phyloP scores from a whole-genome alignment of 352 stramenopile genomes.

The Phytopythium cucurbitacearum region DNA sequence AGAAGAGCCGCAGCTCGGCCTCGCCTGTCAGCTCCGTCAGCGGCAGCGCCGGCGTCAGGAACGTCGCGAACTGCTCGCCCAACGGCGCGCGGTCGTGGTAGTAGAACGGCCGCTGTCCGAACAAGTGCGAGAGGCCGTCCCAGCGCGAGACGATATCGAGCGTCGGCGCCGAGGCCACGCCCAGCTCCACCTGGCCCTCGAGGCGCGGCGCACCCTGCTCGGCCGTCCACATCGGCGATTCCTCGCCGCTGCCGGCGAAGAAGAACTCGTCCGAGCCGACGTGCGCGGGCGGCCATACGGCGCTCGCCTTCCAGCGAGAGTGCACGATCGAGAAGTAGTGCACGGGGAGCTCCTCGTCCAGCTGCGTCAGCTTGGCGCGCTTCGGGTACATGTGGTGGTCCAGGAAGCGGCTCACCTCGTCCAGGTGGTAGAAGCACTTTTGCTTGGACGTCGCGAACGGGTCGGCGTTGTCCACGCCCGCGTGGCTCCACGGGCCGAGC shows the following conservation, averaged over 20 bases:
- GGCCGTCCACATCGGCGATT: slow-evolving; percentile 46
- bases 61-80: slow-evolving; percentile 48
- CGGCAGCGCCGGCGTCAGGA: slow-evolving; percentile 50
- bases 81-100: slow-evolving; percentile 66
- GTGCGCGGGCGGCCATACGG: slow-evolving; percentile 58
- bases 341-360: slow-evolving; percentile 70
- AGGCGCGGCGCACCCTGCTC: slow-evolving; percentile 6
- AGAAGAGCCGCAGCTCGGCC: slow-evolving; percentile 70
- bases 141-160: slow-evolving; percentile 63
- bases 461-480: slow-evolving; percentile 74
- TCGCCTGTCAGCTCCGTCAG: slow-evolving; percentile 71
- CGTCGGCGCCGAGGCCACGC: slow-evolving; percentile 33
- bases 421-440: slow-evolving; percentile 81
- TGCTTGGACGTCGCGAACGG: slow-evolving; percentile 78
- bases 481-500: slow-evolving; percentile 79
- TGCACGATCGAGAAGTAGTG: slow-evolving; percentile 82
- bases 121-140: slow-evolving; percentile 69
- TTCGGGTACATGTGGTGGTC: slow-evolving; percentile 76
- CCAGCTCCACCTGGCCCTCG: slow-evolving; percentile 25
- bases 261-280: slow-evolving; percentile 48
- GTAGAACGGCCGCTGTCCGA: slow-evolving; percentile 70
- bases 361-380: slow-evolving; percentile 39
- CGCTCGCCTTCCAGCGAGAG: slow-evolving; percentile 66
- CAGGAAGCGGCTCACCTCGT: slow-evolving; percentile 83
- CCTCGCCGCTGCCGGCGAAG: slow-evolving; percentile 33